Percentiles rank a stretch among this genome's conserved stretches.
Conservation (phyloP, 805 yeast species). For the Lipomyces starkeyi region DNA sequence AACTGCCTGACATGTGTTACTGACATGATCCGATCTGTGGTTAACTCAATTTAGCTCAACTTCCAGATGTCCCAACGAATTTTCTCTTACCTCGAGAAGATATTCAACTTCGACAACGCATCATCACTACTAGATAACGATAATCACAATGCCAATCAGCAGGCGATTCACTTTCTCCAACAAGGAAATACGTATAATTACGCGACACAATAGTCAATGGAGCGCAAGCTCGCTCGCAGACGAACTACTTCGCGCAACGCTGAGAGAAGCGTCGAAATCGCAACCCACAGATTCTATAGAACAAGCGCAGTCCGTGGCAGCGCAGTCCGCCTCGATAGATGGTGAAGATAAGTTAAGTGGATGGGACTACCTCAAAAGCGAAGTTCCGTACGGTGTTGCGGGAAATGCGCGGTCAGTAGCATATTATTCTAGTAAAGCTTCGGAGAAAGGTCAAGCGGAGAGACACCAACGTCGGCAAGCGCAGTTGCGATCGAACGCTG, state of each 20-base stretch:
- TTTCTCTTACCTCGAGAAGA: not conserved
- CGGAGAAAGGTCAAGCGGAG: not conserved
- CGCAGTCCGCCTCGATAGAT: not conserved
- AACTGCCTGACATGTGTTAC: too few species aligned
- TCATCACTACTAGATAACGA: not conserved
- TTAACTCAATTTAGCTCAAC: not conserved
- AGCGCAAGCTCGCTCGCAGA: constrained; percentile 8
- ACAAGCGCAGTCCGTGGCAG: not conserved
- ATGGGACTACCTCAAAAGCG: constrained; percentile 8
- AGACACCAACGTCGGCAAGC: constrained; percentile 7
- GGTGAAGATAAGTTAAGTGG: not conserved
- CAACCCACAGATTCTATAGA: not conserved
- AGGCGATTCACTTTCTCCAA: not conserved
- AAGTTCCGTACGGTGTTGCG: constrained; percentile 4
- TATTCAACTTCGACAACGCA: not conserved
- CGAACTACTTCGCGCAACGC: not conserved
- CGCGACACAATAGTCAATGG: constrained; percentile 1
- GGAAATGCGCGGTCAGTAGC: not conserved
- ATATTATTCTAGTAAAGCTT: not conserved
- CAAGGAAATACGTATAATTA: not conserved
- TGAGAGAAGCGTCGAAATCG: not conserved
- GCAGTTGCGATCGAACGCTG: constrained; percentile 20
- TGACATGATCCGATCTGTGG: too few species aligned
- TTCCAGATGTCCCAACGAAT: not conserved
- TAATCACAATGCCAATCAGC: not conserved